Base-by-base conservation (phyloP, 2,329 filamentous ascomycete species). In the Penicillium brasilianum region DNA sequence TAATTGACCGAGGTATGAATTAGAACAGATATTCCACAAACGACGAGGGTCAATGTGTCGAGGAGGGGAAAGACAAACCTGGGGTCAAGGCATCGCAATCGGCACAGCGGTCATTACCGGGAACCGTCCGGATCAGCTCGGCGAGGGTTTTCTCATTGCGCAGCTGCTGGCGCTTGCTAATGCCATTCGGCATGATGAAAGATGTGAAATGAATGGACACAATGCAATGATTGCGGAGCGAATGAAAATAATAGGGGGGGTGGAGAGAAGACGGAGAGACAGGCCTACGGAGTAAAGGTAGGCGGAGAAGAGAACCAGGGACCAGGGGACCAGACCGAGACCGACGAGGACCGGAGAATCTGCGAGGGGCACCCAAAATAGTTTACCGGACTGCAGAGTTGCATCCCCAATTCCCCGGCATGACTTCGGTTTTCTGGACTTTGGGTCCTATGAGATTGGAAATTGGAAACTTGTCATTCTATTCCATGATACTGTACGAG, bases 151-250 rank as follows among this genome's bases (percentile, higher is more conserved):
- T 92, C 83, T 99, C 95, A 79, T 99, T 97, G 80, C 95, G 93
- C 83, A 91, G 92, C 85, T 97, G 94, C 82, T 97, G 92, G 80
- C 95, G 92, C 85, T 98, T 99, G 84, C 89, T 97, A 77, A 96
- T 83, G 48, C 87, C 84, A 58, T 86, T 84, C 59, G 91, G 85
- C 91, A 93, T 95, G 59, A 44, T 72, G 64, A 61, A 64, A 41
- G 20, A 43, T 4, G 41, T 13, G 41, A 59, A 66, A 65, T 13
- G 65, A 65, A 56, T 63, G 61, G 59, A 63, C 60, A 69, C 55
- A 62, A 64, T 63, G 66, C 66, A 63, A 68, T 20, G 54, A 65
- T 59, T 59, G 50, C 39, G 32, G 52, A 49, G 57, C 11, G 48
- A 65, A 50, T 39, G 58, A 20, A 62, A 58, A 37, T n/a, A 41